Evolutionary conservation across 768 basidiomycete species (phyloP).

Genomic region (Dentipellis sp.): DNA sequence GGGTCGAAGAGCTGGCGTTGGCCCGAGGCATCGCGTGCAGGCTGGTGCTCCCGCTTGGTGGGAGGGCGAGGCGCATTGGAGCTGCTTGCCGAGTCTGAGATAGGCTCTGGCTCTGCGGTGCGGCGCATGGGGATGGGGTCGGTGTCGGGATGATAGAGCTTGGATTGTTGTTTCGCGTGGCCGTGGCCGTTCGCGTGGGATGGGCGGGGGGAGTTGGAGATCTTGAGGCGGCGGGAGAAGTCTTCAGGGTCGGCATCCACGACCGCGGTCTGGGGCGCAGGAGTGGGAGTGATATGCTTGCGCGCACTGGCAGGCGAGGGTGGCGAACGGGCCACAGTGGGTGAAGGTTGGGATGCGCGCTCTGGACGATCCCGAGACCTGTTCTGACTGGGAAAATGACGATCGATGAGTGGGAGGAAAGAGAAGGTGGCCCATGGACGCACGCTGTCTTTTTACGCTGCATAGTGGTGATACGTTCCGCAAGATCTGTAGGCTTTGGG

Average conservation of each 20-base stretch:
- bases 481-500: conserved; percentile 37
- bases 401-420: background rate
- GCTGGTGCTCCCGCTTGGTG: conserved; percentile 21
- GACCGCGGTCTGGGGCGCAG: conserved; percentile 23
- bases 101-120: conserved; percentile 55
- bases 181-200: conserved; percentile 21
- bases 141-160: conserved; percentile 66
- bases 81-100: conserved; percentile 48
- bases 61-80: conserved; percentile 35
- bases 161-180: conserved; percentile 27
- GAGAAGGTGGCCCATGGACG: conserved; percentile 16
- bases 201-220: conserved; percentile 41
- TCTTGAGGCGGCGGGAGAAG: conserved; percentile 63
- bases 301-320: conserved; percentile 21
- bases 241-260: conserved; percentile 62
- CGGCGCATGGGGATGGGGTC: conserved; percentile 54
- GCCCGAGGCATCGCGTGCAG: conserved; percentile 23
- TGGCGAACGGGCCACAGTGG: conserved; percentile 22
- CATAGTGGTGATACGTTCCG: conserved; percentile 58
- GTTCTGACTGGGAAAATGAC: background rate
- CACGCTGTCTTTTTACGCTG: conserved; percentile 57
- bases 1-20: conserved; percentile 75
- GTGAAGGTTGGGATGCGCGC: conserved; percentile 16
- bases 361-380: conserved; percentile 11
- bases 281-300: conserved; percentile 36